Percentiles rank a stretch among this genome's conserved stretches.
Evolutionary conservation across 345 rosid species (phyloP).

Genomic region (Trapa bicornis): DNA sequence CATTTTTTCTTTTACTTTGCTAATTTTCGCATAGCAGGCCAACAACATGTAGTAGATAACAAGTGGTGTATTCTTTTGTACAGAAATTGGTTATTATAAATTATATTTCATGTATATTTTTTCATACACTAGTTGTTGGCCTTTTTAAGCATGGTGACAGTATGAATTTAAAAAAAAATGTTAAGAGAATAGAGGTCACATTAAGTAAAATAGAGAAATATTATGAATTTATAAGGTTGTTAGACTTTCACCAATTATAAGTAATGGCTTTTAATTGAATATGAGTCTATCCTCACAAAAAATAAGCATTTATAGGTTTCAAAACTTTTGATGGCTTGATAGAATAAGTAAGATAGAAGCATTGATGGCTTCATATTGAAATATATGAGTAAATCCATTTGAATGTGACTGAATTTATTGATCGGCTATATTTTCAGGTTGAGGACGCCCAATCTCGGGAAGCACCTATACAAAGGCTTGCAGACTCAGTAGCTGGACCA

Average conservation of each 20-base stretch:
- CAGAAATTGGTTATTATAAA: background rate
- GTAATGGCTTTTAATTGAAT: too few relatives aligned
- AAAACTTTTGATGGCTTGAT: background rate
- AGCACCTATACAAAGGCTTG: slow-evolving; percentile 92
- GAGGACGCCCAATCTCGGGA: slow-evolving; percentile 94
- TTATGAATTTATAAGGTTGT: too few relatives aligned
- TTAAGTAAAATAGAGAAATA: too few relatives aligned
- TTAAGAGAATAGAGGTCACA: too few relatives aligned
- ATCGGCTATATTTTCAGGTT: slow-evolving; percentile 39
- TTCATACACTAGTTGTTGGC: background rate
- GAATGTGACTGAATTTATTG: background rate
- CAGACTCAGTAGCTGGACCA: slow-evolving; percentile 93
- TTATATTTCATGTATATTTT: background rate
- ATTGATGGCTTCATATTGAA: background rate
- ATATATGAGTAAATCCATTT: background rate
- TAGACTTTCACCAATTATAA: too few relatives aligned
- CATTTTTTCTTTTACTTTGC: background rate
- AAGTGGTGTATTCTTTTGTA: background rate
- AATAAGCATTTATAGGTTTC: background rate
- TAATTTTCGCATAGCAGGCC: background rate
- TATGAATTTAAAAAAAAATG: background rate
- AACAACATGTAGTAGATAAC: background rate
- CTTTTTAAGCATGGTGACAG: background rate
- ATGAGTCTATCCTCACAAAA: too few relatives aligned
- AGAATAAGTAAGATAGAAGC: background rate